A percentile compares a stretch with the other conserved stretches of the same genome.
Conservation (phyloP, 148 eudicot species). For the Vaccinium vitisidaea region DNA sequence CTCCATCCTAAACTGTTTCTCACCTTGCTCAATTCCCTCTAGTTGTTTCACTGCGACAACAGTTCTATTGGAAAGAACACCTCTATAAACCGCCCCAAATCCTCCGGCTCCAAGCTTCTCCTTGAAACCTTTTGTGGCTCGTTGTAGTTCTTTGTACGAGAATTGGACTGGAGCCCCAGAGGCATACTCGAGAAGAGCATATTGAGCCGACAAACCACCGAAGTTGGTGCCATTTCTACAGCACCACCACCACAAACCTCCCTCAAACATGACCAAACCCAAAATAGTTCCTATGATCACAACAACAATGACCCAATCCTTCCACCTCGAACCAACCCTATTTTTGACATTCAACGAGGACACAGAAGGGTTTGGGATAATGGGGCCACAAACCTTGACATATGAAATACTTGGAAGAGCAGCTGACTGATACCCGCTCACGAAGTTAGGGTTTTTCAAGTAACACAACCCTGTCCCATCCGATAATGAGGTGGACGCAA, state of each 20-base stretch:
- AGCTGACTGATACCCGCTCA: constrained; percentile 3
- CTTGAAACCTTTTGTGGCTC: constrained; percentile 66
- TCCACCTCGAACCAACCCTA: constrained; percentile 25
- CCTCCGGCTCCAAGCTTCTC: constrained; percentile 92
- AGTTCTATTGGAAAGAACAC: constrained; percentile 53
- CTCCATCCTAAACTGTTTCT: constrained; percentile 91
- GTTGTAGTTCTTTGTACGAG: constrained; percentile 63
- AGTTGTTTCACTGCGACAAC: constrained; percentile 74
- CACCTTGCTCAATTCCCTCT: constrained; percentile 90
- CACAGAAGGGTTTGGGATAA: constrained; percentile 47
- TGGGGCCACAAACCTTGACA: constrained; percentile 7
- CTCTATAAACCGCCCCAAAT: constrained; percentile 80
- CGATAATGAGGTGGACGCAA: constrained; percentile 60
- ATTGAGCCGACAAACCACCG: constrained; percentile 54
- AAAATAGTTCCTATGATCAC: constrained; percentile 48
- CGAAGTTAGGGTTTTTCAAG: constrained; percentile 30
- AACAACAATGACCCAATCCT: constrained; percentile 53
- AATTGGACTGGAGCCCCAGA: constrained; percentile 90
- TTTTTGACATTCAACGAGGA: background rate
- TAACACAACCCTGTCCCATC: constrained; percentile 76
- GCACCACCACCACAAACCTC: constrained; percentile 79
- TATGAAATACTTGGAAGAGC: background rate
- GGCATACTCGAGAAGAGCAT: constrained; percentile 84
- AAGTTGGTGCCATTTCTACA: constrained; percentile 58
- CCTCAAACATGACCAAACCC: constrained; percentile 40